Base-by-base conservation (phyloP, 202 grass and related monocot genomes). In the Brachypodium distachyon region DNA sequence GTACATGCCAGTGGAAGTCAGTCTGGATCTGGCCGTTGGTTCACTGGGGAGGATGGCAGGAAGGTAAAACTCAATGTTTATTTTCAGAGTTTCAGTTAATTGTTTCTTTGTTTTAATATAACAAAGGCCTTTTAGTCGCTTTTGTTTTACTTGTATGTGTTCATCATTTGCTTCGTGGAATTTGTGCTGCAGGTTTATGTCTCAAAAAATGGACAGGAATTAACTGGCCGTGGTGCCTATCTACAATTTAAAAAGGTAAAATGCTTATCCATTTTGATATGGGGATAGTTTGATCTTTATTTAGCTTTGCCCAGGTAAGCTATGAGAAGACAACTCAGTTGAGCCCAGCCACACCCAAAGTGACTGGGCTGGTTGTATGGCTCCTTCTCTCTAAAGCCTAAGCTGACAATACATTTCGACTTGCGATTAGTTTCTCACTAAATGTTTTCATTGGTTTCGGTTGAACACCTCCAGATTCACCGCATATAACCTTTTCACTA, bases 21-120 rank as follows among this genome's bases (percentile, higher is more conserved):
- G 27, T 89, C 93, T 70, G 93, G 94, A 41, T 85, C 90, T 79
- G 90, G 94, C 69, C 94, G 88, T 80, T 97, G 91, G 94, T 86
- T 90, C 62, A 97, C 94, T 9, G 72, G 55, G 48, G 71, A 94
- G 32, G 77, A 82, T 48, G 91, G 94, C 44, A 90, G 34, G 68
- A 97, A 84, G 94, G 94, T 94, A 85, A 72, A 33, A 7, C 29
- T 41, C 13, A 6, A 51, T 9, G 11, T 44, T 44, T 82, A 51
- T 47, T 82, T 70, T 12, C 1, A 43, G 12, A 67, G 16, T 56
- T 37, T 50, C 5, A 27, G 17, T 55, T 71, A 11, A 29, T 23
- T 62, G 25, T 67, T 71, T 42, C 18, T 19, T 39, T 16, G 12
- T 73, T 67, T 60, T 29, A 28, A 70, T 5, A 80, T 26, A 70